Evolutionary conservation across 2,329 filamentous ascomycete genomes (phyloP), one percentile per base, ranked within the genome.

Genomic region (Celoporthe dispersa): DNA sequence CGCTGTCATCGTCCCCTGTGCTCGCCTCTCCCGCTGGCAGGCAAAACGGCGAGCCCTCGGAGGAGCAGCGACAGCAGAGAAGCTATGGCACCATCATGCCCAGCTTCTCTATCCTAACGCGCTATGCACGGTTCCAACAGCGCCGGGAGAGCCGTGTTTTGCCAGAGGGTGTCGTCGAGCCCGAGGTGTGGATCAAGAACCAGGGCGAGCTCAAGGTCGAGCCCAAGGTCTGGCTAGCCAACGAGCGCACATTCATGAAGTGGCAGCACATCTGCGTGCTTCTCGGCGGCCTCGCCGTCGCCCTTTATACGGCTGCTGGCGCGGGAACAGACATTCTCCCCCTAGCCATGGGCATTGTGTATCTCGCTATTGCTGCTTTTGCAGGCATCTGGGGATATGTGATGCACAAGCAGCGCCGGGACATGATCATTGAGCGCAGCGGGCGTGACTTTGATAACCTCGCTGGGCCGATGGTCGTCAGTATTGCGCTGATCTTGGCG

Each of bases 141-240:
- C 80, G 69, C 51, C 80, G 80, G 37, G 81, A 83, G 37, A 81
- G 81, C 65, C 82, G 84, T 16, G 81, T 85, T 66, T 85, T 98
- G 3, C 96, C 96, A 0, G 92, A 94, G 35, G 96, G 96, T 41
- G 93, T 99, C n/a, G 88, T 88, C 31, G 90, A 97, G 77, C 96
- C 96, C 1, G 89, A 87, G 11, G 86, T 90, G 74, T 97, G 95
- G 90, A 93, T 99, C 85, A 99, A 99, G 84, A 97, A 99, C 81
- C 88, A 92, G 44, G 95, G 96, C 3, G 92, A 94, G 48, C 87
- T 98, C 73, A 92, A 94, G 78, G 94, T 99, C 69, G 96, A 99
- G 83, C 94, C 94, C 72, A 99, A 99, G 82, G 95, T 99, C 39
- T 99, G 96, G 95, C 90, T 99, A 69, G 96, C 96, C 68, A 99